Conservation (phyloP, 495 filamentous ascomycete genomes). For the Penicillium cataractarum region DNA sequence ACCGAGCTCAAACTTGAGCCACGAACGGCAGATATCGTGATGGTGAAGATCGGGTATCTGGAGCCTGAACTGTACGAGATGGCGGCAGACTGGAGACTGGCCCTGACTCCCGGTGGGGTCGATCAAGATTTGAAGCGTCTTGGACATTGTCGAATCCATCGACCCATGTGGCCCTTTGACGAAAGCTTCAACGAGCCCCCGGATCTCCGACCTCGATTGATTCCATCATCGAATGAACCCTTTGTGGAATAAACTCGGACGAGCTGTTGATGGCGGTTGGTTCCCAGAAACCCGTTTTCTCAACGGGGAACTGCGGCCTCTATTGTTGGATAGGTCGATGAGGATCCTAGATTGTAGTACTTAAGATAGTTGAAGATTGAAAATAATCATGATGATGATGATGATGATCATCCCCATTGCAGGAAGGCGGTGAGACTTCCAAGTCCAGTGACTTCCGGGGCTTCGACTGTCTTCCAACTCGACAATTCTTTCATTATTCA, state of each 20-base stretch:
- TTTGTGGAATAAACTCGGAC: neutral
- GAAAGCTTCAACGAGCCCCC: constrained; percentile 37
- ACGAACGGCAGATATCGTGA: constrained; percentile 53
- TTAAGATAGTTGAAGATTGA: too few relatives aligned
- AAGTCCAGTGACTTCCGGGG: neutral
- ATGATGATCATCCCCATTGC: too few relatives aligned
- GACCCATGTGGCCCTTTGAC: constrained; percentile 63
- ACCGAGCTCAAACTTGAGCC: constrained; percentile 51
- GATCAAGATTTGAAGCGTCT: constrained; percentile 56
- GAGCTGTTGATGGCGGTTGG: neutral
- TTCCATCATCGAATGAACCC: constrained; percentile 47
- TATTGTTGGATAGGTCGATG: too few relatives aligned
- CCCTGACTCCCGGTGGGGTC: constrained; percentile 57
- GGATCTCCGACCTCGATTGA: constrained; percentile 45
- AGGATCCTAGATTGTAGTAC: too few relatives aligned
- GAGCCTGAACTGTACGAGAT: constrained; percentile 61
- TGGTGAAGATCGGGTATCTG: constrained; percentile 64
- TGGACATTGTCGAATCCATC: constrained; percentile 51
- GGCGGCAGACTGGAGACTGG: constrained; percentile 60
- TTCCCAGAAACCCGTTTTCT: too few relatives aligned
- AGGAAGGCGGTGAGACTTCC: neutral
- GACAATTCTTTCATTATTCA: too few relatives aligned
- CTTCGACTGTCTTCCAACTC: too few relatives aligned
- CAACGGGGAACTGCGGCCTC: too few relatives aligned
- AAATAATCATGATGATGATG: too few relatives aligned